Evolutionary conservation across 2,329 filamentous ascomycete species (phyloP).

Genomic region (Claviceps pazoutovae): DNA sequence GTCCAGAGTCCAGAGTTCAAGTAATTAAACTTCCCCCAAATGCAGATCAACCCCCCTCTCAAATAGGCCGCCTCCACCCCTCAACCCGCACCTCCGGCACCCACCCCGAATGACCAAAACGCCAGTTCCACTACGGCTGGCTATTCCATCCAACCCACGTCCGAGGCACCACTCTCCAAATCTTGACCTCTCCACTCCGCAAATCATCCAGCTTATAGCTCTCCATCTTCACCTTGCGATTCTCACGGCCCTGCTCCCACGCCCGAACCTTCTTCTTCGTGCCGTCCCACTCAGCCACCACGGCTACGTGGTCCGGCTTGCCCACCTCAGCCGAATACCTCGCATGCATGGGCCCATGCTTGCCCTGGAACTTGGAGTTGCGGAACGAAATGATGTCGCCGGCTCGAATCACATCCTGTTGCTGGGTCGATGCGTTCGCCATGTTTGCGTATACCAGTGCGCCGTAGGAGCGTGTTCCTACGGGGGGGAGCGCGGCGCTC

Average conservation of each 20-base stretch:
- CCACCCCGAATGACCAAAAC: conserved; percentile 3
- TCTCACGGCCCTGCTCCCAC: conserved; percentile 91
- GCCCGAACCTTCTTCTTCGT: conserved; percentile 94
- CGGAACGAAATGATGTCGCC: conserved; percentile 89
- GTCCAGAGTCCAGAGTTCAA: no score
- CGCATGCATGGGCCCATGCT: conserved; percentile 86
- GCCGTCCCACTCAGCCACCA: conserved; percentile 95
- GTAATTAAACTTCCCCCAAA: neutral
- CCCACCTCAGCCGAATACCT: conserved; percentile 86
- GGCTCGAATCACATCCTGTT: conserved; percentile 82
- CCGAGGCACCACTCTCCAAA: conserved; percentile 89
- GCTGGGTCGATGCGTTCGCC: conserved; percentile 80
- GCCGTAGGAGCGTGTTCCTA: conserved; percentile 82
- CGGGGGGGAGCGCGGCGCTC: conserved; percentile 59
- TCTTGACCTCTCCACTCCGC: conserved; percentile 85
- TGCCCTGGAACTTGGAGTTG: conserved; percentile 88
- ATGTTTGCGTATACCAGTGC: conserved; percentile 89
- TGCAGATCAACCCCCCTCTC: neutral
- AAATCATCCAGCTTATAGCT: conserved; percentile 90
- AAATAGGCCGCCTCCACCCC: conserved; percentile 2
- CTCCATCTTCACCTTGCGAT: conserved; percentile 84
- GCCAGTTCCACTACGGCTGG: conserved; percentile 33
- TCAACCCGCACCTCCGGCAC: conserved; percentile 4
- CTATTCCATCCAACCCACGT: conserved; percentile 84
- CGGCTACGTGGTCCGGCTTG: conserved; percentile 73